Evolutionary conservation across 2,329 filamentous ascomycete genomes (phyloP), one percentile per base, ranked within the genome.

Genomic region (Calonectria leucothoes): DNA sequence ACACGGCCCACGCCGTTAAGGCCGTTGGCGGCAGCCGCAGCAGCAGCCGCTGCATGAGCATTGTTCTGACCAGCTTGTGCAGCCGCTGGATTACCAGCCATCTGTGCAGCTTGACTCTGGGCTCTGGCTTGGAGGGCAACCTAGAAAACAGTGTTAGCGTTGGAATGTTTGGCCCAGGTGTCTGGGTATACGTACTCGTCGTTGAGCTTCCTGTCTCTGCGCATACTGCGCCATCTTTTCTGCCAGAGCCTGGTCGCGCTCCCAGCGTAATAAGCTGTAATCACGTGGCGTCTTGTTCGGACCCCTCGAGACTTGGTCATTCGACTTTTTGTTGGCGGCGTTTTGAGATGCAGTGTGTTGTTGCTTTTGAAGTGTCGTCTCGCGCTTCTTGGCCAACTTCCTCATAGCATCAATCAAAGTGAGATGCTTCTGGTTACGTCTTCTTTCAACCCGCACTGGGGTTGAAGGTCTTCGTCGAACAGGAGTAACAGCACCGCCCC

Each of bases 341-440:
- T 95, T 91, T 75, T 91, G 91, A 14, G 93, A 91, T 73, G 92
- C 90, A 81, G 98, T 94, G 82, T 98, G 95, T 81, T 96, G 94
- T 82, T 97, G 94, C 86, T 98, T 98, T 82, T 97, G 95, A 33
- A 92, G 87, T 31, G 91, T 90, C 14, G 94, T 94, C 85, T 99
- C 97, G 31, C 96, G 92, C 85, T 98, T 98, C 88, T 98, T 97
- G 0, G 96, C 96, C 61, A 98, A 85, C 83, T 98, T 99, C 51
- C 96, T 92, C 95, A 98, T 98, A 4, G 94, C 94, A 84, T 98
- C 96, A 77, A 99, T 93, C 80, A 98, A 89, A 57, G 94, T 94
- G 71, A 98, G 87, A 81, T 98, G 95, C 81, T 95, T 95, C 75
- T 95, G 94, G 76, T 95, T 95, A 76, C 95, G 93, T 70, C 96